Evolutionary conservation across 257 asterid genomes (phyloP).

Genomic region (Solanum paucissectum): DNA sequence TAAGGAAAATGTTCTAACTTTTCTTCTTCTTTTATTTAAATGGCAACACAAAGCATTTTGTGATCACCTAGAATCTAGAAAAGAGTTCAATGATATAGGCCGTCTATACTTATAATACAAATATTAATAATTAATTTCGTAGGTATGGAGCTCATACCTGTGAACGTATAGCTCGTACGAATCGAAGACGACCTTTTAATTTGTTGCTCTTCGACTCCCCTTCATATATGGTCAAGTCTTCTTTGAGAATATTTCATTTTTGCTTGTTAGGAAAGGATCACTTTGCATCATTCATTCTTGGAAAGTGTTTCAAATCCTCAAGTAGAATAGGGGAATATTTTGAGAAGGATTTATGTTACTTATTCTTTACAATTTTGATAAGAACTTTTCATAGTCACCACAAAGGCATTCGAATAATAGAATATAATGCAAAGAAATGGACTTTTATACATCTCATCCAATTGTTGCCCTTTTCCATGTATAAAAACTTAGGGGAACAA

Average conservation of each 20-base stretch:
- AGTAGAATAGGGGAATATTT: not conserved
- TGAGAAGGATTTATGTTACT: not conserved
- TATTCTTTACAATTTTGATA: not conserved
- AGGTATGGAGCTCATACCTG: not conserved
- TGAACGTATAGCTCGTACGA: not conserved
- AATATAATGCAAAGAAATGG: not conserved
- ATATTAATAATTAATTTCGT: not conserved
- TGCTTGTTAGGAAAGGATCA: not conserved
- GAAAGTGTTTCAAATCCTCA: not conserved
- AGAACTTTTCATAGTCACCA: not conserved
- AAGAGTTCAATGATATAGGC: not conserved
- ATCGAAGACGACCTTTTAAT: not conserved
- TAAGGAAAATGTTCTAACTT: not conserved
- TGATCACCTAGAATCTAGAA: not conserved
- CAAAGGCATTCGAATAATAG: not conserved
- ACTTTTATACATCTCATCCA: not conserved
- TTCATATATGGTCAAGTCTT: not conserved
- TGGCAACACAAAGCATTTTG: not conserved
- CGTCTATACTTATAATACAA: not conserved
- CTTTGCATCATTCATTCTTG: conserved; percentile 10
- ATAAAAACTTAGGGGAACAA: not conserved
- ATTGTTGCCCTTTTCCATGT: not conserved
- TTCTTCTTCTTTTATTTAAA: not conserved
- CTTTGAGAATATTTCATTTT: not conserved
- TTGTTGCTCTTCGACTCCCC: not conserved